Evolutionary conservation across 345 rosid genomes (phyloP).

Genomic region (Heritiera littoralis): DNA sequence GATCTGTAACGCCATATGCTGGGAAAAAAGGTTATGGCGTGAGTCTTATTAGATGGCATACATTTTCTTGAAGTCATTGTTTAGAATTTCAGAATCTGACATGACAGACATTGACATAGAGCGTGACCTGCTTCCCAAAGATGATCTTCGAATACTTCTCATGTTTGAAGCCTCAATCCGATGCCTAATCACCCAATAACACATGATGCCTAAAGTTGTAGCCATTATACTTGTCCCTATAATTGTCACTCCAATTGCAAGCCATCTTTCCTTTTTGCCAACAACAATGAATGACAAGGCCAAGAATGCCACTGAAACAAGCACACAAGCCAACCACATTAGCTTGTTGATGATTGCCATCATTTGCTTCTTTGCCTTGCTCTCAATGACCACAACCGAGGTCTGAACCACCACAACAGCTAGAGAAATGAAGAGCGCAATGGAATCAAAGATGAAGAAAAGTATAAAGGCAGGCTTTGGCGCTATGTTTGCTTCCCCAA

Average conservation of each 20-base stretch:
- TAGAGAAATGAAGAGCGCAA: conserved; percentile 88
- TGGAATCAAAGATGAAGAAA: conserved; percentile 78
- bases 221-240: conserved; percentile 81
- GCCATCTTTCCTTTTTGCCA: conserved; percentile 70
- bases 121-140: conserved; percentile 55
- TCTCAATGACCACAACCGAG: conserved; percentile 87
- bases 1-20: neutral
- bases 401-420: conserved; percentile 96
- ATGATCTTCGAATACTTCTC: conserved; percentile 63
- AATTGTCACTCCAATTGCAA: conserved; percentile 76
- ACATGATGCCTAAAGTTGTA: conserved; percentile 90
- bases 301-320: conserved; percentile 72
- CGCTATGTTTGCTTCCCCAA: conserved; percentile 85
- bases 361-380: conserved; percentile 93
- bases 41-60: conserved; percentile 18
- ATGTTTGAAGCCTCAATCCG: conserved; percentile 74
- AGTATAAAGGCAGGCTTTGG: conserved; percentile 63
- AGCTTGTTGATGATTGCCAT: conserved; percentile 91
- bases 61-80: conserved; percentile 26
- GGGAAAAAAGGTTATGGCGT: neutral
- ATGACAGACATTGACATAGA: conserved; percentile 43
- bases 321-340: conserved; percentile 94
- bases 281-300: conserved; percentile 84
- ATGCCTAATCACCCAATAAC: conserved; percentile 85
- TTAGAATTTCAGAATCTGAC: conserved; percentile 26